Base-by-base conservation (phyloP, 768 basidiomycete genomes). In the Suillus fuscotomentosus region DNA sequence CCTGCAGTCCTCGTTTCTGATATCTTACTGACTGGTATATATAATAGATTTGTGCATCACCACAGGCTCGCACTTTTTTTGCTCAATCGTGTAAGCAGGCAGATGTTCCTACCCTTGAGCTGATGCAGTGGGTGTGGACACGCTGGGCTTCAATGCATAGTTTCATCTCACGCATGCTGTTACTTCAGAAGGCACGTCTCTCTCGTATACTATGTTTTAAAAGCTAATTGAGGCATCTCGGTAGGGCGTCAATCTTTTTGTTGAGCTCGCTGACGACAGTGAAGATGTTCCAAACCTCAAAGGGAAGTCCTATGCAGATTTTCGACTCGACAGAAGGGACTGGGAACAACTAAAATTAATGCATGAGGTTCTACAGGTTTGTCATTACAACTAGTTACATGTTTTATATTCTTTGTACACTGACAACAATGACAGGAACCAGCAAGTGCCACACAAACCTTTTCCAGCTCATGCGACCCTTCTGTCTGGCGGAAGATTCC, bases 281-380 rank as follows among this genome's bases (percentile, higher is more conserved):
- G 38, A 43, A 7, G 56, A 73, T 41, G 60, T 76, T n/a, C 75
- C 70, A 2, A 69, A 70, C 1, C 65, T 77, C 24, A 61, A 51
- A 50, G 69, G 70, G 11, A 74, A 73, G 66, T 55, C 39, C n/a
- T 76, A 76, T 65, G 60, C 60, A n/a, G 67, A 74, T 54, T 76
- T 69, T 59, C 56, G 55, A 36, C 65, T 76, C 0, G n/a, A 63
- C 13, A 4, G 31, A 2, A 24, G 60, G 11, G 73, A 77, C 55
- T 77, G 76, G 73, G 65, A 67, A 24, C 64, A 66, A 38, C 60
- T 77, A 3, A 63, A 56, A 11, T 64, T 72, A 11, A 72, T 76
- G 11, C 63, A 69, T 1, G 11, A 70, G 73, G 50, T 70, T 74
- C 27, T 65, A 75, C 63, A 43, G 64, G 60, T 71, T 73, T 50